Conservation (phyloP, 129 eudicot species). For the Chrysanthemum makinoi region DNA sequence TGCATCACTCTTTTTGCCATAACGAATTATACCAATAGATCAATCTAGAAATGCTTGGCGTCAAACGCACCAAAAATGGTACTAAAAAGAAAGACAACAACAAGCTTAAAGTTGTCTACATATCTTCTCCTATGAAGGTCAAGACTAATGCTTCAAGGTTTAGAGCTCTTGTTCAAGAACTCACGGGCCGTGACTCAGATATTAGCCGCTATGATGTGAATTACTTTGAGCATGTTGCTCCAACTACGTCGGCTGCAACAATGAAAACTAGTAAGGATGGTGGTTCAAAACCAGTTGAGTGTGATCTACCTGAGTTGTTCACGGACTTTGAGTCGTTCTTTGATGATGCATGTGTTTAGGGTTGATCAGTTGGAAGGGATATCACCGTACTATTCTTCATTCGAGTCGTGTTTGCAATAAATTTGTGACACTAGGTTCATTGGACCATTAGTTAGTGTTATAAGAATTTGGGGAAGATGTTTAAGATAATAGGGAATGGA, state of each 20-base stretch:
- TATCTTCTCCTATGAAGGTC: constrained; percentile 74
- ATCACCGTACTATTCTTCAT: constrained; percentile 29
- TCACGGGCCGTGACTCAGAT: constrained; percentile 76
- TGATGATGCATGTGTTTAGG: constrained; percentile 38
- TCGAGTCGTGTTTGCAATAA: constrained; percentile 1
- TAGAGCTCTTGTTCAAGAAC: constrained; percentile 65
- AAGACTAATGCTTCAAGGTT: constrained; percentile 58
- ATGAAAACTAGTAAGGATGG: not conserved
- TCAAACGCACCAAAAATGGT: constrained; percentile 4
- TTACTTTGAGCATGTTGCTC: constrained; percentile 3
- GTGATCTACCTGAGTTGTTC: not conserved
- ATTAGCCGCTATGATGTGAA: constrained; percentile 34
- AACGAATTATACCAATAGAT: not conserved
- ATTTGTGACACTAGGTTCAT: too few relatives aligned
- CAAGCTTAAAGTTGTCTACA: constrained; percentile 70
- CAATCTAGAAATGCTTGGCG: not conserved
- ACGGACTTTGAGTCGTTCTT: constrained; percentile 35
- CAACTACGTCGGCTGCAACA: constrained; percentile 1
- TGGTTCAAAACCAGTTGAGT: constrained; percentile 20
- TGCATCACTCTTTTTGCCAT: not conserved
- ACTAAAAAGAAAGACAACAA: constrained; percentile 20
- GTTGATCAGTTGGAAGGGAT: constrained; percentile 39
- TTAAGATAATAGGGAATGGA: too few relatives aligned
- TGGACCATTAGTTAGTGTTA: too few relatives aligned
- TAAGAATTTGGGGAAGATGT: too few relatives aligned